Percentiles rank a stretch among this genome's conserved stretches.
These are phyloP conservation scores for Trichopus zeylanicus DNA, from an alignment of 116 monocot genomes.

Conservation along the genomic window DNA sequence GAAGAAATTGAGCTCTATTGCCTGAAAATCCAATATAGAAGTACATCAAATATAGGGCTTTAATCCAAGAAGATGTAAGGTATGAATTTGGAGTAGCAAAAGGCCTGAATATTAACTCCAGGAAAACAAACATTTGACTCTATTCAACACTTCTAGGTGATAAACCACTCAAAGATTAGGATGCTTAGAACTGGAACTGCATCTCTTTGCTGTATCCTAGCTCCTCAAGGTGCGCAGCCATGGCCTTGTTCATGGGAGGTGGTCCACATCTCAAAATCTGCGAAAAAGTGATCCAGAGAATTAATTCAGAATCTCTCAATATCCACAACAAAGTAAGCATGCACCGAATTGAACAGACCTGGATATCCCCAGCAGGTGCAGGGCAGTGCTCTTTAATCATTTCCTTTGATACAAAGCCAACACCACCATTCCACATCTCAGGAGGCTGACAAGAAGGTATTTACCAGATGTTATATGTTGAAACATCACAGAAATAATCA, in stretches of 20 bases:
- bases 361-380: constrained; percentile 64
- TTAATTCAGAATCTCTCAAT: background rate
- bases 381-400: constrained; percentile 91
- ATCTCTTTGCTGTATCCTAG: constrained; percentile 93
- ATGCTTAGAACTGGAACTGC: constrained; percentile 87
- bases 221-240: constrained; percentile 85
- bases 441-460: too few species aligned
- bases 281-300: background rate
- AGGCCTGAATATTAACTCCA: too few species aligned
- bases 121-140: background rate
- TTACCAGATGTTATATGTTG: too few species aligned
- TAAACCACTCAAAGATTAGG: background rate
- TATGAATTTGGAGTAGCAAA: too few species aligned
- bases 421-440: constrained; percentile 82
- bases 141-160: background rate
- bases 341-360: constrained; percentile 29
- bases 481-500: background rate
- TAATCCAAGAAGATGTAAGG: too few species aligned
- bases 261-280: constrained; percentile 97
- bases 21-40: too few species aligned
- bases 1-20: too few species aligned
- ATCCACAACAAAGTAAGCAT: background rate
- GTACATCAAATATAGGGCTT: too few species aligned
- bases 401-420: constrained; percentile 93
- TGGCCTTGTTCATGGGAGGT: constrained; percentile 99